phyloP scores from a whole-genome alignment of 164 flowering plant genomes.

The grape (Vitis vinifera) region ASM3070453v1 NC_081822.1:7310501-7311000 shows the following conservation, averaged over 20 bases:
- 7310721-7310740: slow-evolving; percentile 6
- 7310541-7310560: slow-evolving; percentile 68
- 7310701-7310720: neutral
- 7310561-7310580: slow-evolving; percentile 56
- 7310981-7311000: neutral
- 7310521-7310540: neutral
- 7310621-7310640: slow-evolving; percentile 63
- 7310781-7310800: slow-evolving; percentile 42
- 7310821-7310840: slow-evolving; percentile 70
- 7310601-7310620: slow-evolving; percentile 74
- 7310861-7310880: slow-evolving; percentile 52
- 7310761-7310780: slow-evolving; percentile 52
- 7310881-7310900: slow-evolving; percentile 63
- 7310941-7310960: neutral
- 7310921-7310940: neutral
- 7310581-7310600: slow-evolving; percentile 58
- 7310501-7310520: neutral
- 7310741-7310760: slow-evolving; percentile 43
- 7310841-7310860: slow-evolving; percentile 70
- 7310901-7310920: slow-evolving; percentile 35
- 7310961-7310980: neutral
- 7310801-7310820: slow-evolving; percentile 42
- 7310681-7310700: neutral
- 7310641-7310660: slow-evolving; percentile 54
- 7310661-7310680: slow-evolving; percentile 45